Conservation (phyloP, 371 early-diverging fungal genomes). For the Mucor circinelloides region DNA sequence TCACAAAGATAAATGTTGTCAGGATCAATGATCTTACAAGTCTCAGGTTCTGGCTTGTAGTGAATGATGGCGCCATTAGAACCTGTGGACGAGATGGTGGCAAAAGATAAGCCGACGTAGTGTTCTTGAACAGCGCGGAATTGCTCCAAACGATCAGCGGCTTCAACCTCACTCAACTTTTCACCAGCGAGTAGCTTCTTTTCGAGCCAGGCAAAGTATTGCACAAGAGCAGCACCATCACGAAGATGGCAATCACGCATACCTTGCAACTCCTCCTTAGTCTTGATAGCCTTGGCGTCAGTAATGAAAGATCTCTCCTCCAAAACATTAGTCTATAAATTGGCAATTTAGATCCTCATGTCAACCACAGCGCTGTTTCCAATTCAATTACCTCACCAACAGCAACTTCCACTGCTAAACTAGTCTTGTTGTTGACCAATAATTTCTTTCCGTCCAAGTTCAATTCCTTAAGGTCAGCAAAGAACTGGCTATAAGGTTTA, state of each 20-base stretch:
- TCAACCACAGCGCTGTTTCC: not conserved
- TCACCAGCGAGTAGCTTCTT: slow-evolving; percentile 73
- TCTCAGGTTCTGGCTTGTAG: slow-evolving; percentile 88
- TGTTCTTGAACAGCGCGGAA: slow-evolving; percentile 70
- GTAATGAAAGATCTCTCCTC: slow-evolving; percentile 73
- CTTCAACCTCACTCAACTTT: slow-evolving; percentile 74
- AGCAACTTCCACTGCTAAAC: slow-evolving; percentile 72
- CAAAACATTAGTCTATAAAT: slow-evolving; percentile 54
- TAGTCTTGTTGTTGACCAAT: slow-evolving; percentile 65
- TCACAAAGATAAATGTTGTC: slow-evolving; percentile 93
- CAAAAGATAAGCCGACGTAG: slow-evolving; percentile 94
- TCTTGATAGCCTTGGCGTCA: slow-evolving; percentile 93
- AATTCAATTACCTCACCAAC: slow-evolving; percentile 48
- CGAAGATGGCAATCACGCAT: slow-evolving; percentile 93
- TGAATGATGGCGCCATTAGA: slow-evolving; percentile 99
- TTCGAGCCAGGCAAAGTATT: slow-evolving; percentile 96
- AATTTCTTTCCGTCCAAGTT: slow-evolving; percentile 27
- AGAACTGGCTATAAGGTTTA: slow-evolving; percentile 76
- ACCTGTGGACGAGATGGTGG: slow-evolving; percentile 96
- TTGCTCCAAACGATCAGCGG: slow-evolving; percentile 75
- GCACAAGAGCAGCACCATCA: slow-evolving; percentile 93
- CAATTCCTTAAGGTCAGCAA: slow-evolving; percentile 65
- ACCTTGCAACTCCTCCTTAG: slow-evolving; percentile 90
- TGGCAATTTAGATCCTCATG: slow-evolving; percentile 62
- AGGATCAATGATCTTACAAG: slow-evolving; percentile 56